phyloP scores from a whole-genome alignment of 2,329 filamentous ascomycete genomes.

The Fusarium armeniacum region DNA sequence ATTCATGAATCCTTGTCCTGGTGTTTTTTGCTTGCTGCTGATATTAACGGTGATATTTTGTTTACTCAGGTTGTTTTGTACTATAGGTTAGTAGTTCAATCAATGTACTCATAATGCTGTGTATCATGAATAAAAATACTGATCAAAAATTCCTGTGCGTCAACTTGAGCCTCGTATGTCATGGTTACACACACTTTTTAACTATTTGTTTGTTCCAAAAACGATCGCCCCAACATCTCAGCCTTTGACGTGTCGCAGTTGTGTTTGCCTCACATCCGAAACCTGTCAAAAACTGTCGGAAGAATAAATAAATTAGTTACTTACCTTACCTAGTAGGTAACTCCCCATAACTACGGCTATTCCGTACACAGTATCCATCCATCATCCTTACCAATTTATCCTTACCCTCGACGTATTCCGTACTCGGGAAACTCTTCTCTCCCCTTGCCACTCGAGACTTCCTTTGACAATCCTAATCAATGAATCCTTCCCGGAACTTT shows the following conservation, averaged over 20 bases:
- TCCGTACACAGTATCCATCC: background rate
- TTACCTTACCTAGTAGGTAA: background rate
- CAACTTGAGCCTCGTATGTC: slow-evolving; percentile 23
- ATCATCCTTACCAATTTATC: slow-evolving; percentile 10
- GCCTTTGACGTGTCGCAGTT: slow-evolving; percentile 31
- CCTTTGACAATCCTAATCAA: slow-evolving; percentile 27
- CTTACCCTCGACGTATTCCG: slow-evolving; percentile 13
- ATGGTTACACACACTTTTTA: background rate
- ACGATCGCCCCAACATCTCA: slow-evolving; percentile 21
- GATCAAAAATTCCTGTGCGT: slow-evolving; percentile 10
- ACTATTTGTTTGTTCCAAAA: background rate
- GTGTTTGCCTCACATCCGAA: slow-evolving; percentile 27
- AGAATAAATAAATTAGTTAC: slow-evolving; percentile 10
- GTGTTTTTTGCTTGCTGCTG: slow-evolving; percentile 22
- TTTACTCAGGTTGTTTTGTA: background rate
- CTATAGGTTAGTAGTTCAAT: too few species aligned
- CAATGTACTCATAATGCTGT: background rate
- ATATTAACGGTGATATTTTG: slow-evolving; percentile 17
- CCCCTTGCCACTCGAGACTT: slow-evolving; percentile 30
- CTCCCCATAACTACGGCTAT: slow-evolving; percentile 9
- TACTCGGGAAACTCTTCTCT: slow-evolving; percentile 31
- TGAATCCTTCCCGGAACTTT: slow-evolving; percentile 37
- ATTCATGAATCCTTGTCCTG: slow-evolving; percentile 37
- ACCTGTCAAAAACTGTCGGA: slow-evolving; percentile 42
- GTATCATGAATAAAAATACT: slow-evolving; percentile 13